Evolutionary conservation across 768 basidiomycete genomes (phyloP), one percentile per base, ranked within the genome.

Genomic region (Botryobasidium botryosum): DNA sequence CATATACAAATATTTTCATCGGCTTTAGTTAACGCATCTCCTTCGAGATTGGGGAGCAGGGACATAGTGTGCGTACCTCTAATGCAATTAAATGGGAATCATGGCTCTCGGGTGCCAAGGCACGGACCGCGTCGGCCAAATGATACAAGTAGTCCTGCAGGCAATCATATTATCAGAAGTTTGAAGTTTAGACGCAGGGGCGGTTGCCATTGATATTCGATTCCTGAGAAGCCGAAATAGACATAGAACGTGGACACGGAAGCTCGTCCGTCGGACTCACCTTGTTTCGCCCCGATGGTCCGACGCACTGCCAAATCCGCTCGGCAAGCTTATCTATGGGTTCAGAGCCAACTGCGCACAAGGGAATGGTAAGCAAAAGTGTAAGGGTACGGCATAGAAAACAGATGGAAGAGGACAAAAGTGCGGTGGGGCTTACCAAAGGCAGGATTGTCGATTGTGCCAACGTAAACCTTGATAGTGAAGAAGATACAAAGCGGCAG

Each of bases 281-380:
- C 67, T 88, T 91, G 65, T 97, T 97, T 2, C 65, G 71, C 1
- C 91, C 91, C 0, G 90, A 94, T 0, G 90, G 88, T 1, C 91
- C 91, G 0, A 74, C 68, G 0, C 81, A 77, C 21, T 61, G 59
- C 70, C 76, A 79, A 40, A 97, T 92, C 3, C 65, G 65, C 26
- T 69, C 54, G 0, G 86, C 76, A 3, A 91, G 71, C 2, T 53
- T 45, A 31, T 76, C 71, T n/a, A 88, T 62, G 0, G 80, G 75
- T 57, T 91, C 83, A 5, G 80, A 77, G 2, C 85, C 90, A 38
- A 87, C 90, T 91, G 48, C 5, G 7, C 24, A 12, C 38, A 37
- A 12, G 6, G 21, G 12, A 39, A 42, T 5, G 2, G 35, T 48
- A 12, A 36, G 20, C 18, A 47, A 21, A 17, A 13, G n/a, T 6